Evolutionary conservation across 2,329 filamentous ascomycete genomes (phyloP).

Genomic region (Ophiostoma montium): DNA sequence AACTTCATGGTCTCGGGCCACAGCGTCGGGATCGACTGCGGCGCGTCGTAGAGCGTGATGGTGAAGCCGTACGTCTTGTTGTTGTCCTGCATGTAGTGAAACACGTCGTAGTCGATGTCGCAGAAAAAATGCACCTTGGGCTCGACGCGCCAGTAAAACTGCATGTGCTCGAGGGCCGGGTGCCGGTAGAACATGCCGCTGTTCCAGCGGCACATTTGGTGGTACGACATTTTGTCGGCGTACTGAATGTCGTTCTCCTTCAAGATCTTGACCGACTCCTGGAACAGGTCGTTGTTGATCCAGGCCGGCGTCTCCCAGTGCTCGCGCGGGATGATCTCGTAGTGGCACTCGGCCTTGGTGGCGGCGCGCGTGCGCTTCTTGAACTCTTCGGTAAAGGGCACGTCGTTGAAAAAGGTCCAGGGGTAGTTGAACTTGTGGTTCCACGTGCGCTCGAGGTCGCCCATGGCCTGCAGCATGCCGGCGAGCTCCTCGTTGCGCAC

Average conservation of each 20-base stretch:
- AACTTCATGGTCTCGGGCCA: slow-evolving; percentile 97
- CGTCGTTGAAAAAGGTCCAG: slow-evolving; percentile 98
- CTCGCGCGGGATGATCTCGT: slow-evolving; percentile 81
- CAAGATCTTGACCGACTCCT: slow-evolving; percentile 71
- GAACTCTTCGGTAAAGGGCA: slow-evolving; percentile 86
- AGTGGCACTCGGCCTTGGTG: slow-evolving; percentile 79
- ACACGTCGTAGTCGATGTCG: slow-evolving; percentile 95
- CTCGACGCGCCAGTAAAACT: slow-evolving; percentile 98
- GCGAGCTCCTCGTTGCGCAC: slow-evolving; percentile 84
- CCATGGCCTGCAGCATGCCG: slow-evolving; percentile 77
- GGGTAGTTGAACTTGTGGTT: slow-evolving; percentile 99
- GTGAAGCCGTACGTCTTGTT: slow-evolving; percentile 99
- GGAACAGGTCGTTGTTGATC: slow-evolving; percentile 80
- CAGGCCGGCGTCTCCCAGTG: slow-evolving; percentile 87
- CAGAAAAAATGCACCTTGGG: slow-evolving; percentile 99
- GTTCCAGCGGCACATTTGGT: slow-evolving; percentile 99
- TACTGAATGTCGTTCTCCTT: slow-evolving; percentile 83
- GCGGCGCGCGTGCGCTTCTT: slow-evolving; percentile 64
- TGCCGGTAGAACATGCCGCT: slow-evolving; percentile 97
- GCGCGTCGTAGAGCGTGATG: slow-evolving; percentile 89
- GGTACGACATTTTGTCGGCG: slow-evolving; percentile 76
- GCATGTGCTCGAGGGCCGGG: slow-evolving; percentile 64
- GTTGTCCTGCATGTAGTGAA: slow-evolving; percentile 93
- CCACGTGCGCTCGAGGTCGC: slow-evolving; percentile 85
- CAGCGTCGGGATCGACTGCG: slow-evolving; percentile 68